Evolutionary conservation across 202 grass and related monocot species (phyloP), one percentile per base, ranked within the genome.

Genomic region (Schoenoplectus tabernaemontani): DNA sequence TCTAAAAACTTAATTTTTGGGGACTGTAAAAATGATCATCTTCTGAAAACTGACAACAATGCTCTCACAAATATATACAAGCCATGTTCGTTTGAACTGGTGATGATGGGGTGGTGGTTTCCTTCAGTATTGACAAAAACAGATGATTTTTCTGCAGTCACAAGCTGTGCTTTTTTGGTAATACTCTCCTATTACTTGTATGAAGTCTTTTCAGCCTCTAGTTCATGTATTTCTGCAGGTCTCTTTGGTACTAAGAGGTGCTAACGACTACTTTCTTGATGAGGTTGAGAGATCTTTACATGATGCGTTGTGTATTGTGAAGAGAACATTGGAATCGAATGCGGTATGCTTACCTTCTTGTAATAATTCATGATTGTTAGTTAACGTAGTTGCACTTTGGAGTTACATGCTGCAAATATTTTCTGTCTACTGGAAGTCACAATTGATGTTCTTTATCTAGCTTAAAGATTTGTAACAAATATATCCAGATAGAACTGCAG

Each of bases 251-350:
- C 83, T 98, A 79, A 90, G 95, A 91, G 95, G 95, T 3, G 88
- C 91, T 43, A 98, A 98, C 86, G 95, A 95, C 78, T 89, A 85
- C 77, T 92, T 98, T 85, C 86, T 98, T 72, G 95, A 98, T 79
- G 95, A 98, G 58, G 93, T 92, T 84, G 95, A 98, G 39, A 73
- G 91, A 26, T 92, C 91, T 20, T 85, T 98, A 81, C 95, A 98
- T 5, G 89, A 98, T 60, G 88, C 95, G 9, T 69, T 98, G 62
- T 92, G 87, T 80, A 95, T 98, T 76, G 91, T 98, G 44, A 98
- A 98, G 85, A 94, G 95, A 86, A 90, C 95, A 1, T 75, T 98
- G 64, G 89, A 92, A 42, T 98, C 95, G 32, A 95, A 95, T 90
- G 78, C 67, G 86, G 95, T 97, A 90, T 73, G 73, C 28, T 67